Base-by-base conservation (phyloP, 352 stramenopile genomes). In the Phytophthora podocarpi region DNA sequence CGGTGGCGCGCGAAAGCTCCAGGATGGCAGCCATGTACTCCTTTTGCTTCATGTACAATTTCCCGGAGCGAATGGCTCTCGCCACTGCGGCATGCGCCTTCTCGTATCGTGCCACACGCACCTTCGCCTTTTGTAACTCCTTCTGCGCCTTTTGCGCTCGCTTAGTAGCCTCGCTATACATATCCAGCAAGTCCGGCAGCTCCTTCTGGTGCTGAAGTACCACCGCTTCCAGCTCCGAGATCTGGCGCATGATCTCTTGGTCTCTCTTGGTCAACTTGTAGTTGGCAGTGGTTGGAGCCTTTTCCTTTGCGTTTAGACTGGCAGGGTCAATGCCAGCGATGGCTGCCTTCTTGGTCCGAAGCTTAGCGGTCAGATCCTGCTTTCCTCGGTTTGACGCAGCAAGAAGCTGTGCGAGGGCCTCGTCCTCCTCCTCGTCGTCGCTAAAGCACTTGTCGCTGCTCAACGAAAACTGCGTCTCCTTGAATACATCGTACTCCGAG, bases 1-100 rank as follows among this genome's bases (percentile, higher is more conserved):
- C 64, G 0, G 56, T 54, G 15, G 77, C 79, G 8, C 77, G 75
- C 34, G 76, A 62, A 16, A 89, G 64, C 66, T 89, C 79, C 21
- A 89, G 41, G 21, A 89, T 85, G 21, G 79, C 76, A 18, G 77
- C 74, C 60, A 85, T 80, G 54, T 80, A 87, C 59, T 89, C 79
- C 28, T 78, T 63, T 59, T 83, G 72, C 11, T 62, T 39, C 54
- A 89, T 82, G 46, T 76, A 69, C 49, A 64, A 43, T 16, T 63
- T 67, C 7, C 70, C 69, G 0, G 57, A 59, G 20, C 71, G 68
- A 62, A 86, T 68, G 10, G 78, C 67, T 40, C 78, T 76, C n/a
- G 64, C 36, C 30, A 88, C 76, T 3, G 70, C 64, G 31, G 54
- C 48, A 41, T 81, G 71, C 16, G 78, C 78, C 45, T 84, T 80